These are phyloP conservation scores for Suillus americanus DNA, from an alignment of 768 basidiomycete species.

Conservation along the genomic window DNA sequence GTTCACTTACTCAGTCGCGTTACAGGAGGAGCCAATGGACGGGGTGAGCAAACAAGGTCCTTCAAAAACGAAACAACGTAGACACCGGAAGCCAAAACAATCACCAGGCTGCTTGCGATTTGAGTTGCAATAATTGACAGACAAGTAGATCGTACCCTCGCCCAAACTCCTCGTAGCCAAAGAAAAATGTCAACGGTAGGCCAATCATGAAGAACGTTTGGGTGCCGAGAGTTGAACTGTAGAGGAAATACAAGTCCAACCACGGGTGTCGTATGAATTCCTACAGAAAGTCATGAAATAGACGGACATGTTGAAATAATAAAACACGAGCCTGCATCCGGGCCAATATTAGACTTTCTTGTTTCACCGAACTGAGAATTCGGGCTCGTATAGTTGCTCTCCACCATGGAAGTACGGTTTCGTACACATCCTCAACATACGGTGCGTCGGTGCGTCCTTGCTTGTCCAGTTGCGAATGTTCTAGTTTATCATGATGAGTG, in stretches of 20 bases:
- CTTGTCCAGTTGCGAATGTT: background rate
- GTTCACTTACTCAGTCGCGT: conserved; percentile 73
- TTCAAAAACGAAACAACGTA: conserved; percentile 88
- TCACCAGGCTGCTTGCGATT: conserved; percentile 49
- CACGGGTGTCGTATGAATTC: conserved; percentile 57
- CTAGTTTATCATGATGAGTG: background rate
- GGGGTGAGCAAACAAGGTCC: conserved; percentile 86
- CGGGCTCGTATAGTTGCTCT: conserved; percentile 55
- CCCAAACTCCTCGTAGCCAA: conserved; percentile 72
- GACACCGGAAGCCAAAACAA: conserved; percentile 75
- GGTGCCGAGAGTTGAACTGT: conserved; percentile 76
- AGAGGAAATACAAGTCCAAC: conserved; percentile 81
- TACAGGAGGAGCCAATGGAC: conserved; percentile 90
- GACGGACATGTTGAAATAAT: conserved; percentile 6
- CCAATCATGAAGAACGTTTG: conserved; percentile 94
- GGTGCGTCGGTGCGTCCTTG: background rate
- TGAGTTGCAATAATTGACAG: conserved; percentile 16
- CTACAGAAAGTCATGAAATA: conserved; percentile 30
- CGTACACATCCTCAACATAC: conserved; percentile 53
- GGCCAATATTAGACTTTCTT: conserved; percentile 63
- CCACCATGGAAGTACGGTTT: conserved; percentile 63
- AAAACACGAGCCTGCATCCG: conserved; percentile 63
- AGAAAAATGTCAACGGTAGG: conserved; percentile 86
- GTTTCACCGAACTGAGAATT: conserved; percentile 51
- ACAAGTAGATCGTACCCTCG: conserved; percentile 50